phyloP scores from a whole-genome alignment of 2,329 filamentous ascomycete genomes.

The Diaporthe humulicola region DNA sequence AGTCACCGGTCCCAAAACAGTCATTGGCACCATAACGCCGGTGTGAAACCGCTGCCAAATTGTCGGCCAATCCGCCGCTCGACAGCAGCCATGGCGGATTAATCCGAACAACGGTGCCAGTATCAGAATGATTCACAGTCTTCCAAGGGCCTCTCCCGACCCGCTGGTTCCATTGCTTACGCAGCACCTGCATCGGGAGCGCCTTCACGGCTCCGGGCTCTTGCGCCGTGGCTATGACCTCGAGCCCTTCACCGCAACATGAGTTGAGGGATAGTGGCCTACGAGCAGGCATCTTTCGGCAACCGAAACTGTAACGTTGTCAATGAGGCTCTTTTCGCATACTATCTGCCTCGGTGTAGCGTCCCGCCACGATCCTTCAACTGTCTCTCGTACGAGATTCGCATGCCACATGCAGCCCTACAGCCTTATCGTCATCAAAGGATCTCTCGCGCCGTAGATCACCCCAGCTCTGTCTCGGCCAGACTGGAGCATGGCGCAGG shows the following conservation, averaged over 20 bases:
- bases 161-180: slow-evolving; percentile 13
- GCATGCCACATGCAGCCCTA: slow-evolving; percentile 33
- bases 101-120: background rate
- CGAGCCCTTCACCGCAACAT: slow-evolving; percentile 15
- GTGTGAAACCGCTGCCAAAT: background rate
- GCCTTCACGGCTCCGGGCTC: background rate
- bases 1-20: slow-evolving; percentile 31
- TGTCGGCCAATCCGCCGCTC: slow-evolving; percentile 30
- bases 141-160: slow-evolving; percentile 12
- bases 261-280: background rate
- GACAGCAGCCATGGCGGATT: slow-evolving; percentile 14
- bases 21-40: slow-evolving; percentile 17
- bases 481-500: slow-evolving; percentile 31
- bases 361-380: background rate
- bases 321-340: slow-evolving; percentile 6
- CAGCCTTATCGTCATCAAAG: slow-evolving; percentile 30
- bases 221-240: background rate
- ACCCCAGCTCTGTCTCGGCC: slow-evolving; percentile 26
- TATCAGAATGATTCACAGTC: slow-evolving; percentile 12
- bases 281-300: slow-evolving; percentile 9
- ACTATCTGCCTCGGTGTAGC: background rate
- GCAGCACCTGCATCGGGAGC: slow-evolving; percentile 5
- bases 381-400: slow-evolving; percentile 15
- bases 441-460: slow-evolving; percentile 15
- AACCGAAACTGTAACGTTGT: background rate